Percentiles rank a stretch among this genome's conserved stretches.
These are phyloP conservation scores for Haematococcus lacustris DNA, from an alignment of 139 green algal species.

Conservation along the genomic window DNA sequence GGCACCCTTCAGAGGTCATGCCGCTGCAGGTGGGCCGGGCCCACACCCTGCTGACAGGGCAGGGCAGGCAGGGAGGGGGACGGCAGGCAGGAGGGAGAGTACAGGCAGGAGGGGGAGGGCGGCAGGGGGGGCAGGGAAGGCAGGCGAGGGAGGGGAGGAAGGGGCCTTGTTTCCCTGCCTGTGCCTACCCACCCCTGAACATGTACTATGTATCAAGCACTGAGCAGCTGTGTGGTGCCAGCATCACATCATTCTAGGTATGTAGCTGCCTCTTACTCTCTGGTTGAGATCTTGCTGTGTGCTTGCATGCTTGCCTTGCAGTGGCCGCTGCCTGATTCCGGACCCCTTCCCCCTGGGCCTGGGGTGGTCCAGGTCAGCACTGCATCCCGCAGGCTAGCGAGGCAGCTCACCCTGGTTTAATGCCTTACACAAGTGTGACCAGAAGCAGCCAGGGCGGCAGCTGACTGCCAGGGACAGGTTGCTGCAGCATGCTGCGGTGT, in stretches of 20 bases:
- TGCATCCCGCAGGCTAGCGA: neutral
- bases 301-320: neutral
- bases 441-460: neutral
- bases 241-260: too few relatives aligned
- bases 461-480: neutral
- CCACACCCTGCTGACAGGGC: neutral
- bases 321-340: slow-evolving; percentile 8
- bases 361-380: neutral
- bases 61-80: too few relatives aligned
- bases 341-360: slow-evolving; percentile 2
- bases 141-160: neutral
- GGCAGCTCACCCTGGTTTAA: neutral
- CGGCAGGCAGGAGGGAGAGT: too few relatives aligned
- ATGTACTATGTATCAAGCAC: too few relatives aligned
- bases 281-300: neutral
- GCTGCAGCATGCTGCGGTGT: neutral
- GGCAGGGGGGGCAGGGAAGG: too few relatives aligned
- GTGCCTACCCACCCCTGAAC: neutral
- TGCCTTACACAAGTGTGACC: too few relatives aligned
- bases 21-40: slow-evolving; percentile 33
- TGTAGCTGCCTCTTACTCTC: neutral
- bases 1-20: slow-evolving; percentile 44
- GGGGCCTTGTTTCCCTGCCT: neutral
- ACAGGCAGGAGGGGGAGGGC: neutral
- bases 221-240: too few relatives aligned